These are phyloP conservation scores for Trichomonas tenax DNA, from an alignment of 208 protist species.

Conservation along the genomic window DNA sequence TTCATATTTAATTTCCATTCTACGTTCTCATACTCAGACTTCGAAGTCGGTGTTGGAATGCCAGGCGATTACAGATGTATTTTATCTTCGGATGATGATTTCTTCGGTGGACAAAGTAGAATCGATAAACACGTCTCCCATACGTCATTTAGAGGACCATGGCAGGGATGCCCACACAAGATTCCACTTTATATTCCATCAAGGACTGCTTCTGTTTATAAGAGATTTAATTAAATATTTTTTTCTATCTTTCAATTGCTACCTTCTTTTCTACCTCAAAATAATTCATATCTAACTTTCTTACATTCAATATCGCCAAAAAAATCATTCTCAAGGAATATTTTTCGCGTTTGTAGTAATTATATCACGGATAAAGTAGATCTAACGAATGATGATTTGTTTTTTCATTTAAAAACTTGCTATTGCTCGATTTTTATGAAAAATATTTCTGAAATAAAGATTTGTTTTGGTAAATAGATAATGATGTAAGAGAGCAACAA, in stretches of 20 bases:
- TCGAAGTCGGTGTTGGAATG: neutral
- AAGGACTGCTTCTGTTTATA: neutral
- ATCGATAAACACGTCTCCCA: neutral
- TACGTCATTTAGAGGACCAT: neutral
- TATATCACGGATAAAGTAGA: too few relatives aligned
- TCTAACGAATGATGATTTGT: too few relatives aligned
- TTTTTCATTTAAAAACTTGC: too few relatives aligned
- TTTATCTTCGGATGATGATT: neutral
- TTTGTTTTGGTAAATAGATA: too few relatives aligned
- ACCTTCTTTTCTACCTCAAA: too few relatives aligned
- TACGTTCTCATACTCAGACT: neutral
- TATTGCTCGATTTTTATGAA: too few relatives aligned
- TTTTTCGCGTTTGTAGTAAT: too few relatives aligned
- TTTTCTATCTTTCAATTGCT: neutral
- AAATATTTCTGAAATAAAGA: too few relatives aligned
- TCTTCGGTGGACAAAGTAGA: neutral
- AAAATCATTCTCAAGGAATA: too few relatives aligned
- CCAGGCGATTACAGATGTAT: neutral
- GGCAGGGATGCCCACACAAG: neutral
- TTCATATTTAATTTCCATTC: slow-evolving; percentile 26
- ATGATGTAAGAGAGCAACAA: too few relatives aligned
- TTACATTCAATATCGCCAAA: too few relatives aligned
- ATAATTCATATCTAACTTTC: too few relatives aligned
- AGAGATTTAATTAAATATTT: neutral
- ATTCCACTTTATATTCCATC: neutral